These are phyloP conservation scores for Penicillium daleae DNA, from an alignment of 495 filamentous ascomycete genomes.

Conservation along the genomic window DNA sequence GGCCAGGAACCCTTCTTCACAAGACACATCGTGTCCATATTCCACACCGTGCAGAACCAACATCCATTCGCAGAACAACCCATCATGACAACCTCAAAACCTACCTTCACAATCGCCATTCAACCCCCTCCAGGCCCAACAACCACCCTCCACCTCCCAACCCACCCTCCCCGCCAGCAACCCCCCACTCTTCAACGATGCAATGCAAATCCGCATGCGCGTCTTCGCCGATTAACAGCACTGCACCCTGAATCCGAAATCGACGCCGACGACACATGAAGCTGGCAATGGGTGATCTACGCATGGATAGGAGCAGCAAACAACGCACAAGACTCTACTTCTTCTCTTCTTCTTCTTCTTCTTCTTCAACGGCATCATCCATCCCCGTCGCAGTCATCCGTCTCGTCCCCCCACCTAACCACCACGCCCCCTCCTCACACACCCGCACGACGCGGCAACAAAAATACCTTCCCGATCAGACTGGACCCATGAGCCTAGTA, in stretches of 20 bases:
- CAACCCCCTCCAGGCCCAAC: conserved; percentile 31
- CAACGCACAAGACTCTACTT: background rate
- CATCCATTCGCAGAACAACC: no score
- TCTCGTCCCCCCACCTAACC: conserved; percentile 77
- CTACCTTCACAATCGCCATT: conserved; percentile 15
- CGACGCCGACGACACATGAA: conserved; percentile 76
- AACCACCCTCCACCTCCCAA: conserved; percentile 27
- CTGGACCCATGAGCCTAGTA: conserved; percentile 64
- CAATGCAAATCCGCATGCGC: conserved; percentile 72
- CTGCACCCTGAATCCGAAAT: conserved; percentile 68
- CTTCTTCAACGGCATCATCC: background rate
- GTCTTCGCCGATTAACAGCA: conserved; percentile 82
- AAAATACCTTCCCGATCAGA: conserved; percentile 20
- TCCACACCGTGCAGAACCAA: background rate
- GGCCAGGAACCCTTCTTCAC: no score
- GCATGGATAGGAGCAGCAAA: background rate
- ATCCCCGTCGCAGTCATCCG: conserved; percentile 68
- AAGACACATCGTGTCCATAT: background rate
- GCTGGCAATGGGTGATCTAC: conserved; percentile 84
- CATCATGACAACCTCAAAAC: background rate
- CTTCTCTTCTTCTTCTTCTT: no score
- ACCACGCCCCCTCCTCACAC: conserved; percentile 53
- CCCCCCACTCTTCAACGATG: conserved; percentile 69
- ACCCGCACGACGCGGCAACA: background rate
- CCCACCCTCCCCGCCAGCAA: conserved; percentile 26